These are phyloP conservation scores for Annona squamosa DNA, from an alignment of 164 flowering plant genomes.

Conservation along the genomic window DNA sequence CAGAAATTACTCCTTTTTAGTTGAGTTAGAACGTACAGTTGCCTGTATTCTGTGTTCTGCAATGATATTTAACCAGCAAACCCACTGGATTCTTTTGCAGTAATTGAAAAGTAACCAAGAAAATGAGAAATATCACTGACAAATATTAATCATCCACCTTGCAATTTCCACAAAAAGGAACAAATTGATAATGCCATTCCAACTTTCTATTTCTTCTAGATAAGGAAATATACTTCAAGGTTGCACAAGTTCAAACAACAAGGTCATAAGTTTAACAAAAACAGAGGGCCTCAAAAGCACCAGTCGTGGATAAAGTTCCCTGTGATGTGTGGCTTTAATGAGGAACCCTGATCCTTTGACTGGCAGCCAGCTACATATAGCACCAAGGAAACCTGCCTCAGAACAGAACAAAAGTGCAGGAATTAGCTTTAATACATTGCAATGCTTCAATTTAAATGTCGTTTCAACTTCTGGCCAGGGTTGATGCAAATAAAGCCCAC, in stretches of 20 bases:
- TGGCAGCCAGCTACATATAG: constrained; percentile 56
- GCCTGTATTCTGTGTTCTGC: not conserved
- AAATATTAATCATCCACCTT: not conserved
- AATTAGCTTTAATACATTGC: not conserved
- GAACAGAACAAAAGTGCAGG: not conserved
- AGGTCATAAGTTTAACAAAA: not conserved
- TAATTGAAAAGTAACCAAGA: not conserved
- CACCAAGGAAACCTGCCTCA: constrained; percentile 45
- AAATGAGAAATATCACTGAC: not conserved
- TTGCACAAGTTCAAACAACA: not conserved
- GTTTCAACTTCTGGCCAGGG: not conserved
- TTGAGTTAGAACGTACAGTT: not conserved
- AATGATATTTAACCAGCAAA: not conserved
- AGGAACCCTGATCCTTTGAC: constrained; percentile 52
- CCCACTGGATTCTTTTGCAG: not conserved
- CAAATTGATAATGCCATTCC: not conserved
- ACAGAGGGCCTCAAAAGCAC: constrained; percentile 25
- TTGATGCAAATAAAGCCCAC: not conserved
- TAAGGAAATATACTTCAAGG: not conserved
- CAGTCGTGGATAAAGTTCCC: constrained; percentile 76
- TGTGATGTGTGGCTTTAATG: constrained; percentile 66
- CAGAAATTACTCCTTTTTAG: not conserved
- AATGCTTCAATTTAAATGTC: not conserved
- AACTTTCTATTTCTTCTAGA: not conserved
- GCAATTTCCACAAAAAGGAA: not conserved